Evolutionary conservation across 2,329 filamentous ascomycete species (phyloP), one percentile per base, ranked within the genome.

Genomic region (Fusarium mangiferae): DNA sequence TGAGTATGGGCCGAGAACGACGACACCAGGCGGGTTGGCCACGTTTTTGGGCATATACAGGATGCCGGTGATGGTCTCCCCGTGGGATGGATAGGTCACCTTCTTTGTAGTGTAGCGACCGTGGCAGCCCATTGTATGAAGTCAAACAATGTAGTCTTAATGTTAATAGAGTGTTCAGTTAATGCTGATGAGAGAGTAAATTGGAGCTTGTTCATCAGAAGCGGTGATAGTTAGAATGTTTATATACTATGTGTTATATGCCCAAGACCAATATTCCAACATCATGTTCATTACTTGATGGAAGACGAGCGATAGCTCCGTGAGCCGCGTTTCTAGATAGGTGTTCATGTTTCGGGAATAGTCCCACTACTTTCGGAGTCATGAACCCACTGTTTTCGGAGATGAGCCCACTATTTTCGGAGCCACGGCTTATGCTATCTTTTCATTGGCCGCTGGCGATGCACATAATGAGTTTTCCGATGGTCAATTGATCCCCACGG

Each of bases 1-100:
- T 1, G 52, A 56, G 18, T 56, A 56, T 24, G 52, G 52, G 22
- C 52, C 52, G 22, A 56, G 52, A n/a, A 56, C 52, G 14, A 56
- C 52, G 26, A 56, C 35, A 11, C 49, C 49, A 11, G 49, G 49
- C 35, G 49, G 49, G 49, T 39, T 54, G 33, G 24, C 7, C 12
- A 39, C n/a, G 24, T 18, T 24, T 22, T 39, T 54, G n/a, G 49
- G 49, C 35, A 11, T 22, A 22, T 54, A 54, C 0, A 54, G 12
- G 0, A 54, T 22, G 1, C 35, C 35, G 4, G 49, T 1, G 35
- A 54, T 39, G 24, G 49, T 54, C 17, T 54, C 49, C 8, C 49
- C 49, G 17, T 54, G 35, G 17, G 49, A 54, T 2, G 49, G 49
- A 38, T 39, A 54, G 3, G 35, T 54, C 0, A 54, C 49, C 24